These are phyloP conservation scores for Rhynchospora tenuis DNA, from an alignment of 176 grass and related monocot genomes.

Conservation along the genomic window DNA sequence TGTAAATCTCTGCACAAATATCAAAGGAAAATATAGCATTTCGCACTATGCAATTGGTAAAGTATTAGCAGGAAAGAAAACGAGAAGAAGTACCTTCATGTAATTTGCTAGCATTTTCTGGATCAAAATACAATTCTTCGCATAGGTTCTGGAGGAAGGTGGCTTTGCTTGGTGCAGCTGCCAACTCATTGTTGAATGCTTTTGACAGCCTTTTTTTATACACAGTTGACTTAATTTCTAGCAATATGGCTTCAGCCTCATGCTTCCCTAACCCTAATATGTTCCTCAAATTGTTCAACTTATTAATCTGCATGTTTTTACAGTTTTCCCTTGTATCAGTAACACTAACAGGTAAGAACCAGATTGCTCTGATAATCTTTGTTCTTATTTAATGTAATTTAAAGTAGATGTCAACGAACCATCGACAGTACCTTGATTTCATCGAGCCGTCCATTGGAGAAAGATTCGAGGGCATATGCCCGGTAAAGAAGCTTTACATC, in stretches of 20 bases:
- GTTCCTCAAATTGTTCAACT: slow-evolving; percentile 81
- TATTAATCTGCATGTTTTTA: slow-evolving; percentile 62
- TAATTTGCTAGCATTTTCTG: slow-evolving; percentile 82
- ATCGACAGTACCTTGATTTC: slow-evolving; percentile 54
- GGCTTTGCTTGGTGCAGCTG: slow-evolving; percentile 83
- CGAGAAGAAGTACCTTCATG: slow-evolving; percentile 74
- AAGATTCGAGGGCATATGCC: slow-evolving; percentile 65
- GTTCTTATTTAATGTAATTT: not conserved
- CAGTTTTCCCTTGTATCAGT: not conserved
- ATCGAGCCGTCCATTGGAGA: slow-evolving; percentile 64
- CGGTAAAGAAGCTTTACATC: slow-evolving; percentile 84
- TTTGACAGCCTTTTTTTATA: slow-evolving; percentile 85
- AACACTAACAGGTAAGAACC: not conserved
- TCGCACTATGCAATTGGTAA: not conserved
- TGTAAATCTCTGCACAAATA: slow-evolving; percentile 80
- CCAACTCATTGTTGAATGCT: slow-evolving; percentile 68
- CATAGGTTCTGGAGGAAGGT: slow-evolving; percentile 90
- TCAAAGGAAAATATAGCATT: slow-evolving; percentile 24
- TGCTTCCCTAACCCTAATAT: slow-evolving; percentile 96
- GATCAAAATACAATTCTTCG: slow-evolving; percentile 84
- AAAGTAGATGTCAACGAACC: not conserved
- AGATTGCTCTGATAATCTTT: not conserved
- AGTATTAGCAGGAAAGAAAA: slow-evolving; percentile 14
- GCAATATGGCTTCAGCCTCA: slow-evolving; percentile 75
- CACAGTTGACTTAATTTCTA: slow-evolving; percentile 76